Evolutionary conservation across 2,329 filamentous ascomycete genomes (phyloP).

Genomic region (Harringtonia lauricola): DNA sequence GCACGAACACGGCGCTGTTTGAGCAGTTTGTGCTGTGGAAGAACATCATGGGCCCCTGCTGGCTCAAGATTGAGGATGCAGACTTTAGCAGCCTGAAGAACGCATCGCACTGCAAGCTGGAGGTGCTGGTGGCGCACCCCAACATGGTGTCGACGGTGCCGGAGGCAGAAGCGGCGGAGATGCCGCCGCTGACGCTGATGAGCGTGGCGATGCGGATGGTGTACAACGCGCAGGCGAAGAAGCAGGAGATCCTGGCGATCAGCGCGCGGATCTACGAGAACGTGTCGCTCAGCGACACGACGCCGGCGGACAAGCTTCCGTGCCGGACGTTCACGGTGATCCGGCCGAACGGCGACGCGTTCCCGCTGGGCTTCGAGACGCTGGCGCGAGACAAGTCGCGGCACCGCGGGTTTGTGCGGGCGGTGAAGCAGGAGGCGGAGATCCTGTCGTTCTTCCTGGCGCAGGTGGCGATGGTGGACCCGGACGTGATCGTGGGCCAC

Average conservation of each 20-base stretch:
- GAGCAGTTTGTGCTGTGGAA: constrained; percentile 99
- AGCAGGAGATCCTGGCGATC: constrained; percentile 87
- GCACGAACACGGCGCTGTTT: constrained; percentile 84
- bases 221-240: constrained; percentile 86
- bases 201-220: constrained; percentile 79
- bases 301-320: constrained; percentile 75
- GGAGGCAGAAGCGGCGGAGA: constrained; percentile 71
- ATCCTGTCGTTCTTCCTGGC: constrained; percentile 83
- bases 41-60: constrained; percentile 97
- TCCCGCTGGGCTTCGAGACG: constrained; percentile 78
- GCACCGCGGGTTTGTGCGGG: constrained; percentile 58
- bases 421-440: constrained; percentile 75
- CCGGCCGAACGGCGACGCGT: constrained; percentile 63
- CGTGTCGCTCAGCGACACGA: constrained; percentile 76
- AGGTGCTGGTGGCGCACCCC: constrained; percentile 72
- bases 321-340: constrained; percentile 88
- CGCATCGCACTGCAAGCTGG: constrained; percentile 93
- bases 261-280: constrained; percentile 91
- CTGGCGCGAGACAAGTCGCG: constrained; percentile 56
- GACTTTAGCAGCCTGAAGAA: constrained; percentile 81
- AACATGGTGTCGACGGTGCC: constrained; percentile 60
- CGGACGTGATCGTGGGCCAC: constrained; percentile 88
- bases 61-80: constrained; percentile 81
- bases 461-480: constrained; percentile 77
- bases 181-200: constrained; percentile 90